Percentiles rank a stretch among this genome's conserved stretches.
phyloP scores from a whole-genome alignment of 2,329 filamentous ascomycete species.

The Fusarium continuum region DNA sequence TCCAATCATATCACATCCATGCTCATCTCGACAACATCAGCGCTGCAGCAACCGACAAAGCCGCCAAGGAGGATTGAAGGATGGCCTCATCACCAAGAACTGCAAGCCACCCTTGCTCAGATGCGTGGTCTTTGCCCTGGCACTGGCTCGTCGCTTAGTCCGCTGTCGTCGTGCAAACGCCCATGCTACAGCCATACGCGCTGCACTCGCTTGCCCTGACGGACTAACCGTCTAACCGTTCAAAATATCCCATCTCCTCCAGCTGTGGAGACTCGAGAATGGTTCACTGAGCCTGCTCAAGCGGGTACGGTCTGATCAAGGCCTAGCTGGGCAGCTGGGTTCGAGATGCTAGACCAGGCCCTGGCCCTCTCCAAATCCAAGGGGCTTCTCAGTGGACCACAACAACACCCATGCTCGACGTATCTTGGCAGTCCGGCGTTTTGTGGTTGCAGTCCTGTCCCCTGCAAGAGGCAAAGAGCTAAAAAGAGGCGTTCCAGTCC shows the following conservation, averaged over 20 bases:
- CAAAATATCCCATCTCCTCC: neutral
- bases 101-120: constrained; percentile 7
- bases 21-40: constrained; percentile 21
- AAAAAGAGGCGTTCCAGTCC: constrained; percentile 40
- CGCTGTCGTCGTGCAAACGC: constrained; percentile 1
- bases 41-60: constrained; percentile 24
- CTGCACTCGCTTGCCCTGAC: neutral
- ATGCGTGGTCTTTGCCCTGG: constrained; percentile 3
- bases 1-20: constrained; percentile 29
- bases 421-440: constrained; percentile 43
- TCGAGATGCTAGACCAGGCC: constrained; percentile 13
- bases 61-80: constrained; percentile 16
- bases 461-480: constrained; percentile 30
- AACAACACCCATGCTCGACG: constrained; percentile 26
- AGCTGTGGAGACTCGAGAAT: neutral
- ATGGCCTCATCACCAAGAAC: constrained; percentile 11
- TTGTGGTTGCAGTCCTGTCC: constrained; percentile 37
- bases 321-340: no score
- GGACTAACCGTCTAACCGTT: no score
- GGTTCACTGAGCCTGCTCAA: neutral
- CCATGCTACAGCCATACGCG: constrained; percentile 4
- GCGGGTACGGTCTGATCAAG: constrained; percentile 21
- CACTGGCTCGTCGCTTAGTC: constrained; percentile 13
- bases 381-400: constrained; percentile 39
- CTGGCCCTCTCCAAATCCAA: constrained; percentile 27